A percentile compares a stretch with the other conserved stretches of the same genome.
Conservation (phyloP, 495 filamentous ascomycete species). For the Penicillium soppii region DNA sequence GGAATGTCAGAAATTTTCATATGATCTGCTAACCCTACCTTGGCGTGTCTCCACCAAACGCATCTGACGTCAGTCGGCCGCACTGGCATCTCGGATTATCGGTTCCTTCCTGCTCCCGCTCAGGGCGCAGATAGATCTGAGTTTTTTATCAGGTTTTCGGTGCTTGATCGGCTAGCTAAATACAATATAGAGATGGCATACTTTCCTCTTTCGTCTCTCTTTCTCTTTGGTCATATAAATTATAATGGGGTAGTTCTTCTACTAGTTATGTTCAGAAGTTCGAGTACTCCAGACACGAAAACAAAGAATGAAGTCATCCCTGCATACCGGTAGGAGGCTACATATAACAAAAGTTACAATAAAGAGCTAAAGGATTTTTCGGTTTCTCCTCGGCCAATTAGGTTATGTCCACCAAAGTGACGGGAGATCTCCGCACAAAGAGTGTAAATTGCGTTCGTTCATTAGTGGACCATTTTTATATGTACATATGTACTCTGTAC, state of each 20-base stretch:
- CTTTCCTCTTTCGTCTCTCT: too few relatives aligned
- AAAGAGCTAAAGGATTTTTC: too few relatives aligned
- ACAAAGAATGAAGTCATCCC: neutral
- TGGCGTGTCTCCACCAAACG: neutral
- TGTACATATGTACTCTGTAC: too few relatives aligned
- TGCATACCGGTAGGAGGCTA: neutral
- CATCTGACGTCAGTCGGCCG: neutral
- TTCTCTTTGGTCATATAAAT: too few relatives aligned
- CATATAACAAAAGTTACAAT: neutral
- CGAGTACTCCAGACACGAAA: neutral
- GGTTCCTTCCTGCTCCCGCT: too few relatives aligned
- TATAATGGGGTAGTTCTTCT: too few relatives aligned
- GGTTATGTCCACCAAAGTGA: neutral
- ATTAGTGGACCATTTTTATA: too few relatives aligned
- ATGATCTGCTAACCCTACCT: neutral
- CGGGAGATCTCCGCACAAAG: slow-evolving; percentile 5
- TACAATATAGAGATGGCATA: too few relatives aligned
- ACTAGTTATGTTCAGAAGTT: neutral
- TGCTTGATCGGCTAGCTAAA: neutral
- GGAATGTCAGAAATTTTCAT: neutral
- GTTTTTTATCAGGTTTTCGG: neutral
- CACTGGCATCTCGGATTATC: too few relatives aligned
- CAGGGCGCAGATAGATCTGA: neutral
- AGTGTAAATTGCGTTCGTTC: neutral
- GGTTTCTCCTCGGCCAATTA: too few relatives aligned